phyloP scores from a whole-genome alignment of 1,284 basidiomycete species.

The Ceratobasidium sp. region DNA sequence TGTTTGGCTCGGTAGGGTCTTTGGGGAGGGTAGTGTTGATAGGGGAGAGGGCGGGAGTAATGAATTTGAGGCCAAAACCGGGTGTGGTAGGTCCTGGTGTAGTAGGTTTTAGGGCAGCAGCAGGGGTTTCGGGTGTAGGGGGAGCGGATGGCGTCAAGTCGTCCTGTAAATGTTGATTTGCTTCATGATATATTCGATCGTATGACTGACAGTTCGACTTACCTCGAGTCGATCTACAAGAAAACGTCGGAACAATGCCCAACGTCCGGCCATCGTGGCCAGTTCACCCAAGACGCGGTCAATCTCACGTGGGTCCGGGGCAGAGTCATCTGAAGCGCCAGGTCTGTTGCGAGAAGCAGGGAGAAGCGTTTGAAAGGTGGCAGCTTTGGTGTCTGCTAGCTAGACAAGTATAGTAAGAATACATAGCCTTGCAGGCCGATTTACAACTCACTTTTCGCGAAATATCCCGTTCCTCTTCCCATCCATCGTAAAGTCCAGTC shows the following conservation, averaged over 20 bases:
- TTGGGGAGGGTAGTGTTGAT: slow-evolving; percentile 14
- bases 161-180: background rate
- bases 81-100: slow-evolving; percentile 38
- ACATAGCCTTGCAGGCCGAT: background rate
- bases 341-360: slow-evolving; percentile 57
- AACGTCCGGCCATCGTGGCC: slow-evolving; percentile 88
- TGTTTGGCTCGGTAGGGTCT: slow-evolving; percentile 8
- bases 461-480: slow-evolving; percentile 88
- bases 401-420: slow-evolving; percentile 51
- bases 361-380: slow-evolving; percentile 57
- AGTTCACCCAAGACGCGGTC: slow-evolving; percentile 89
- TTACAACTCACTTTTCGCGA: slow-evolving; percentile 68
- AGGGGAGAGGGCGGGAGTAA: slow-evolving; percentile 22
- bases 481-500: slow-evolving; percentile 78
- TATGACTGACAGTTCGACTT: slow-evolving; percentile 45
- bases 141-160: slow-evolving; percentile 22
- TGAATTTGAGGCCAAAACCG: slow-evolving; percentile 20
- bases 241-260: slow-evolving; percentile 92
- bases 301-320: slow-evolving; percentile 86
- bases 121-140: slow-evolving; percentile 11
- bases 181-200: background rate
- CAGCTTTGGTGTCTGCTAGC: slow-evolving; percentile 63
- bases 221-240: slow-evolving; percentile 76
- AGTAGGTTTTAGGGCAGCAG: slow-evolving; percentile 12
- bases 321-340: slow-evolving; percentile 66